phyloP scores from a whole-genome alignment of 1,284 basidiomycete genomes.

The Irpex rosettiformis region DNA sequence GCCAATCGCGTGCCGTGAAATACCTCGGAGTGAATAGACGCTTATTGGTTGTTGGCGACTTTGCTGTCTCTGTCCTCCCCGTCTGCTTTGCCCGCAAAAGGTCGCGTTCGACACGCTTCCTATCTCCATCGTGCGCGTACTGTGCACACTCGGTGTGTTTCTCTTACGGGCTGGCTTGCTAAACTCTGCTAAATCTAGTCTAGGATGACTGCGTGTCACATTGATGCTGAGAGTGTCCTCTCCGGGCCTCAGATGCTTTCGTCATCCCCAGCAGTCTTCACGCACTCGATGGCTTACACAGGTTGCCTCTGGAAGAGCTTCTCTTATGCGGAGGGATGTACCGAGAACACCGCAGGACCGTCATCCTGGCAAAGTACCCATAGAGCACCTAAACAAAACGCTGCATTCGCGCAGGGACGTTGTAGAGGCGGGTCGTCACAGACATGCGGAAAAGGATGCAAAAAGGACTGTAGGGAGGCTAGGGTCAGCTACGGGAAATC shows the following conservation, averaged over 20 bases:
- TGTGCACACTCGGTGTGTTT: constrained; percentile 46
- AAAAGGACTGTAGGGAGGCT: not conserved
- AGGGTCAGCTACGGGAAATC: not conserved
- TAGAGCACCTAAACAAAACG: not conserved
- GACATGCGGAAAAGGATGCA: not conserved
- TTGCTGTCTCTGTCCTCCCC: not conserved
- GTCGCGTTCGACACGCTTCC: constrained; percentile 18
- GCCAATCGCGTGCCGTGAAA: not conserved
- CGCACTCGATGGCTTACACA: constrained; percentile 17
- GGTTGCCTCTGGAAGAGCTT: constrained; percentile 2
- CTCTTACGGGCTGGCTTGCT: not conserved
- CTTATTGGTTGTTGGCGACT: not conserved
- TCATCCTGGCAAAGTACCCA: not conserved
- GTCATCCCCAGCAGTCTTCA: constrained; percentile 25
- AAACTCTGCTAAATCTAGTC: not conserved
- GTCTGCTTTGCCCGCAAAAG: constrained; percentile 5
- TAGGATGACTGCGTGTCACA: constrained; percentile 70
- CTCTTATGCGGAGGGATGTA: not conserved
- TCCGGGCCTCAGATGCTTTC: constrained; percentile 50
- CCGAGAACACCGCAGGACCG: not conserved
- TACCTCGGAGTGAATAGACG: not conserved
- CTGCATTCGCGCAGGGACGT: not conserved
- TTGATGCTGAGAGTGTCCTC: constrained; percentile 81
- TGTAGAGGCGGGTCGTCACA: not conserved
- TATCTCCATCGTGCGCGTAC: constrained; percentile 18